Conservation (phyloP, 1,284 basidiomycete species). For the Fomitopsis schrenkii region DNA sequence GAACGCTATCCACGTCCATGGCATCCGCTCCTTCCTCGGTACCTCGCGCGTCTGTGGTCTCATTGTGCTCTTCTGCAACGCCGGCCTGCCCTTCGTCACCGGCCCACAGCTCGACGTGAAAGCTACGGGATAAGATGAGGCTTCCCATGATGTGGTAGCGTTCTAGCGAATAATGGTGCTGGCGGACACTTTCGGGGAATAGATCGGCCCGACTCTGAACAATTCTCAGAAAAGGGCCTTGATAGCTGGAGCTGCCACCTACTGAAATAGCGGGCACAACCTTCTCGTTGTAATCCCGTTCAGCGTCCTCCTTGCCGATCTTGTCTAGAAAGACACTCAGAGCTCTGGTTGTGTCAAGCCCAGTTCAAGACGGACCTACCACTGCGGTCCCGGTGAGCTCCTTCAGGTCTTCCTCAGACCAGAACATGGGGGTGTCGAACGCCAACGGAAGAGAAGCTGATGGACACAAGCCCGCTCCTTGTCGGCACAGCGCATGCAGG, state of each 20-base stretch:
- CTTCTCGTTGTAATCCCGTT: constrained; percentile 67
- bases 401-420: constrained; percentile 71
- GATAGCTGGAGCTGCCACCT: constrained; percentile 16
- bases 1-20: constrained; percentile 6
- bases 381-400: constrained; percentile 84
- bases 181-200: constrained; percentile 51
- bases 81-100: constrained; percentile 24
- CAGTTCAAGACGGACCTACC: constrained; percentile 57
- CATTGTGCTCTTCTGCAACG: background rate
- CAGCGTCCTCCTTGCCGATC: constrained; percentile 83
- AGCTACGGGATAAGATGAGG: constrained; percentile 89
- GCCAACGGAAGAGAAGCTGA: constrained; percentile 60
- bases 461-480: constrained; percentile 5
- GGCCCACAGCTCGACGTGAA: constrained; percentile 68
- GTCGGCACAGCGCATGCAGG: background rate
- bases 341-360: background rate
- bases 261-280: constrained; percentile 68
- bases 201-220: constrained; percentile 64
- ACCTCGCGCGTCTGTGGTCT: background rate
- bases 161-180: constrained; percentile 64
- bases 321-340: constrained; percentile 53
- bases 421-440: constrained; percentile 97
- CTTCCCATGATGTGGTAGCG: constrained; percentile 91
- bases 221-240: background rate
- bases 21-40: constrained; percentile 6